Evolutionary conservation across 805 yeast species (phyloP).

Genomic region (Saccharomycopsis babjevae): DNA sequence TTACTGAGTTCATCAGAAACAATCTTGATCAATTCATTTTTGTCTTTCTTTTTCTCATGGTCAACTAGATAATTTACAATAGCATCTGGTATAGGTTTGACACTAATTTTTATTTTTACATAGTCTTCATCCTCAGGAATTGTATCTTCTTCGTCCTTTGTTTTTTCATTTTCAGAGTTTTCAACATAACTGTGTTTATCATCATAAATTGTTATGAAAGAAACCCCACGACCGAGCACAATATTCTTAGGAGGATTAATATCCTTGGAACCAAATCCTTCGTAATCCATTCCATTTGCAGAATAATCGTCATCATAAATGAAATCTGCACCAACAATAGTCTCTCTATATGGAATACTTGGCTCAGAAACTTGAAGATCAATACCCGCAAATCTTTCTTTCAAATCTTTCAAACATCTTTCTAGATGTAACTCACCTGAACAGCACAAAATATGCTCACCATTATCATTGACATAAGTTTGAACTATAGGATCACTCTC

Average conservation of each 20-base stretch:
- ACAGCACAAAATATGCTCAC: slow-evolving; percentile 87
- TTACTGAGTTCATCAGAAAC: slow-evolving; percentile 10
- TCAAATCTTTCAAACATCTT: slow-evolving; percentile 83
- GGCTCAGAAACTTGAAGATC: slow-evolving; percentile 85
- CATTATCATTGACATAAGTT: slow-evolving; percentile 74
- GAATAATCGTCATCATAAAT: not conserved
- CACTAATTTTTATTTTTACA: slow-evolving; percentile 31
- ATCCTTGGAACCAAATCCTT: slow-evolving; percentile 23
- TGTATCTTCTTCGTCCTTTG: not conserved
- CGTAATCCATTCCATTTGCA: not conserved
- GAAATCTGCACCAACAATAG: slow-evolving; percentile 31
- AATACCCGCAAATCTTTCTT: slow-evolving; percentile 84
- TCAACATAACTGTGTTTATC: slow-evolving; percentile 21
- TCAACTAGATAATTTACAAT: slow-evolving; percentile 40
- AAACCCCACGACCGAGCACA: slow-evolving; percentile 36
- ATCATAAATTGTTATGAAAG: slow-evolving; percentile 28
- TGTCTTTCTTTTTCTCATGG: slow-evolving; percentile 29
- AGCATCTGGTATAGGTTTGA: slow-evolving; percentile 45
- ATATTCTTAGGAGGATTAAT: slow-evolving; percentile 40
- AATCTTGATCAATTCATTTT: slow-evolving; percentile 3
- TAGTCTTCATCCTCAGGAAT: not conserved
- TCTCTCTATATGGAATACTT: slow-evolving; percentile 88
- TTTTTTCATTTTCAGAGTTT: slow-evolving; percentile 27
- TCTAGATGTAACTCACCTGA: slow-evolving; percentile 97
- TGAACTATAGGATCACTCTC: slow-evolving; percentile 94